A percentile compares a stretch with the other conserved stretches of the same genome.
Conservation (phyloP, 2,329 filamentous ascomycete genomes). For the Fusarium compactum region DNA sequence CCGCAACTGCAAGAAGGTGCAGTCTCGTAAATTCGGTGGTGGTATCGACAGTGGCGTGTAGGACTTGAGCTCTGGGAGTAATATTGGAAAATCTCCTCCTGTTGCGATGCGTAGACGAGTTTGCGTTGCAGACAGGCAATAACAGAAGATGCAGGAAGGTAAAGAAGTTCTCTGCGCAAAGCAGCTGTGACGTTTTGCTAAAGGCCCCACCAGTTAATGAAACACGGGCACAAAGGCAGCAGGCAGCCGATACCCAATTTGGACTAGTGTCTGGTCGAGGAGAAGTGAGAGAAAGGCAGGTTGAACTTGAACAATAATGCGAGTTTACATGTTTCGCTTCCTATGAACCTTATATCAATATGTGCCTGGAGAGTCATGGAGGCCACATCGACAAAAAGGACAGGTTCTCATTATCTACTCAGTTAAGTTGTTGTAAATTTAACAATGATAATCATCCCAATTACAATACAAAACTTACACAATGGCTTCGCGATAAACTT, state of each 20-base stretch:
- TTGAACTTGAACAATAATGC: neutral
- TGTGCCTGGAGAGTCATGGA: no score
- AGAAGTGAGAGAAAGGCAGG: neutral
- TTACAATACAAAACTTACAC: neutral
- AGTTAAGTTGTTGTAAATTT: neutral
- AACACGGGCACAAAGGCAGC: slow-evolving; percentile 32
- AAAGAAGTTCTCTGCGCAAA: slow-evolving; percentile 36
- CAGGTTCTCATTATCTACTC: neutral
- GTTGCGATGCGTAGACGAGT: slow-evolving; percentile 10
- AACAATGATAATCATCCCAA: neutral
- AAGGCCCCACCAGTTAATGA: slow-evolving; percentile 37
- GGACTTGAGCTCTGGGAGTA: neutral
- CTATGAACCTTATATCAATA: neutral
- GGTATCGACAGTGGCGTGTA: slow-evolving; percentile 1
- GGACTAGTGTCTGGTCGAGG: slow-evolving; percentile 23
- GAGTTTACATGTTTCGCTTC: neutral
- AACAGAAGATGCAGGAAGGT: slow-evolving; percentile 17
- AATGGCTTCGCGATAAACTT: neutral
- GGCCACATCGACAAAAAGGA: neutral
- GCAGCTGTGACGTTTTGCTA: slow-evolving; percentile 43
- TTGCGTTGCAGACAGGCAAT: slow-evolving; percentile 4
- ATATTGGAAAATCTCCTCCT: neutral
- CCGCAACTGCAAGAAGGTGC: slow-evolving; percentile 18
- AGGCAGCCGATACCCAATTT: slow-evolving; percentile 33
- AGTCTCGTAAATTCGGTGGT: slow-evolving; percentile 11